Conservation (phyloP, 192 early-diverging fungal genomes). For the Chytriomyces sp. region DNA sequence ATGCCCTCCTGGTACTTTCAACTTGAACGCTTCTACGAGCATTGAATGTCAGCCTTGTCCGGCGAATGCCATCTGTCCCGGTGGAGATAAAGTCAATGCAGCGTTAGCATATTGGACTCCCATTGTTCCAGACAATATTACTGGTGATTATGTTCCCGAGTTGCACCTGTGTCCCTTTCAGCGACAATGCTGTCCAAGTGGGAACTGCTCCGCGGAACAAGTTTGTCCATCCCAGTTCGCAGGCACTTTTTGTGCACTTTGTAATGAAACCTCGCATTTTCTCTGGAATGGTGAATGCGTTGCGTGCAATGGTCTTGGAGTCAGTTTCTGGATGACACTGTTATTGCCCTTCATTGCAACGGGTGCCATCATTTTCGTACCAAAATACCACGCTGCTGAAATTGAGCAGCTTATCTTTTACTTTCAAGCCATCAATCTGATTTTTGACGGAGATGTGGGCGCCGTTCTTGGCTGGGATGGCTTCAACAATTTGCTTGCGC, state of each 20-base stretch:
- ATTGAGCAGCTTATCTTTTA: slow-evolving; percentile 30
- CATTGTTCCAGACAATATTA: neutral
- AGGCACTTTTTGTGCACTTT: slow-evolving; percentile 22
- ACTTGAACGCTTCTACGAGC: neutral
- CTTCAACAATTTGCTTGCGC: slow-evolving; percentile 25
- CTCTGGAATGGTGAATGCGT: slow-evolving; percentile 27
- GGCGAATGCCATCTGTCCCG: slow-evolving; percentile 1
- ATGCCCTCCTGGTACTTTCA: slow-evolving; percentile 24
- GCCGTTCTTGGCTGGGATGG: neutral
- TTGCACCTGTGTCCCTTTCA: slow-evolving; percentile 15
- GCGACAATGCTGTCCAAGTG: slow-evolving; percentile 23
- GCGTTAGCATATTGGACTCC: slow-evolving; percentile 8
- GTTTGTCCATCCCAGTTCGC: slow-evolving; percentile 13
- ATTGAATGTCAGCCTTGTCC: neutral
- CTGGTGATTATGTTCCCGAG: slow-evolving; percentile 8
- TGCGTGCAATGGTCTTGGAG: neutral
- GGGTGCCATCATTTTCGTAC: slow-evolving; percentile 12
- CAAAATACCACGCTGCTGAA: slow-evolving; percentile 14
- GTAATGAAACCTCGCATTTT: slow-evolving; percentile 1
- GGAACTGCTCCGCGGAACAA: slow-evolving; percentile 15
- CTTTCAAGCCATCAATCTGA: slow-evolving; percentile 30
- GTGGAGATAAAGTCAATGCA: slow-evolving; percentile 5
- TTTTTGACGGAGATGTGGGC: slow-evolving; percentile 19
- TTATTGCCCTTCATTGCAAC: slow-evolving; percentile 1
- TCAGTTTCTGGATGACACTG: neutral